Percentiles rank a stretch among this genome's conserved stretches.
phyloP scores from a whole-genome alignment of 768 basidiomycete species.

The Xerocomellus intermedius region DNA sequence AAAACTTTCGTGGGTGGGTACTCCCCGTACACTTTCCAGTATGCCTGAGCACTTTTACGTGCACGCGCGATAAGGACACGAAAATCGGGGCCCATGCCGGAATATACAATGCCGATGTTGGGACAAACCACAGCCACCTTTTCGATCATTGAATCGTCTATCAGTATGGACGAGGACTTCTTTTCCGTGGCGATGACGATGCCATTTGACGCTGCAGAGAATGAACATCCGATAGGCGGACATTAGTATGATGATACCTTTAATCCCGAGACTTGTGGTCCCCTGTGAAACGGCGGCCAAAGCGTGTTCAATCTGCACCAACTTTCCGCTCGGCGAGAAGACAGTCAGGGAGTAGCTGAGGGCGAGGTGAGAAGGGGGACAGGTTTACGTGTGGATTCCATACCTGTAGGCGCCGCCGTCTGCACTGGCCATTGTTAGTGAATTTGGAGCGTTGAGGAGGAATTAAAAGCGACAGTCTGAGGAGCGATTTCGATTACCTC shows the following conservation, averaged over 20 bases:
- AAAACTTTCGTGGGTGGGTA: constrained; percentile 96
- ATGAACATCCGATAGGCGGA: constrained; percentile 22
- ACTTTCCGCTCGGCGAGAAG: constrained; percentile 98
- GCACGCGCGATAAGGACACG: constrained; percentile 91
- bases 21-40: constrained; percentile 99
- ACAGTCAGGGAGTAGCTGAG: constrained; percentile 96
- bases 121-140: constrained; percentile 97
- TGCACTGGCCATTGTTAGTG: constrained; percentile 66
- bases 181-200: constrained; percentile 99
- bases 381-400: constrained; percentile 16
- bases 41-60: constrained; percentile 96
- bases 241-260: constrained; percentile 58
- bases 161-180: constrained; percentile 95
- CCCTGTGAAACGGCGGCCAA: constrained; percentile 94
- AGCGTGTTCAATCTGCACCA: constrained; percentile 99
- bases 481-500: constrained; percentile 17
- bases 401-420: constrained; percentile 82
- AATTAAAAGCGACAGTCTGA: constrained; percentile 23
- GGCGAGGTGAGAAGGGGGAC: constrained; percentile 19
- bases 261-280: constrained; percentile 96
- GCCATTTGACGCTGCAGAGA: constrained; percentile 84
- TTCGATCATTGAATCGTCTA: constrained; percentile 97
- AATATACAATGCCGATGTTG: constrained; percentile 99
- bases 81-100: constrained; percentile 99
- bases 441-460: constrained; percentile 11